A percentile compares a stretch with the other conserved stretches of the same genome.
Evolutionary conservation across 176 grass and related monocot genomes (phyloP).

Genomic region (Triticum aestivum): IWGSC_CS_RefSeq_v2.1 NC_057801.1:479370656-479371155

Average conservation of each 20-base stretch:
- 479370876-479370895: background rate
- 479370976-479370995: background rate
- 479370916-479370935: too few relatives aligned
- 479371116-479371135: too few relatives aligned
- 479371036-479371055: background rate
- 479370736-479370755: background rate
- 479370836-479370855: background rate
- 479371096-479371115: background rate
- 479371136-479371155: too few relatives aligned
- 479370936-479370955: background rate
- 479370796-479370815: conserved; percentile 20
- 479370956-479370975: background rate
- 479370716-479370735: background rate
- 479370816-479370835: background rate
- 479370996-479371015: too few relatives aligned
- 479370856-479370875: background rate
- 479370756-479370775: background rate
- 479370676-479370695: too few relatives aligned
- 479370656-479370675: too few relatives aligned
- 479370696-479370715: too few relatives aligned
- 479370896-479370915: too few relatives aligned
- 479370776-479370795: background rate
- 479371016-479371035: background rate
- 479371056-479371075: background rate
- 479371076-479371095: too few relatives aligned